A percentile compares a stretch with the other conserved stretches of the same genome.
Conservation (phyloP, 2,329 filamentous ascomycete species). For the Diaporthe ampelina region DNA sequence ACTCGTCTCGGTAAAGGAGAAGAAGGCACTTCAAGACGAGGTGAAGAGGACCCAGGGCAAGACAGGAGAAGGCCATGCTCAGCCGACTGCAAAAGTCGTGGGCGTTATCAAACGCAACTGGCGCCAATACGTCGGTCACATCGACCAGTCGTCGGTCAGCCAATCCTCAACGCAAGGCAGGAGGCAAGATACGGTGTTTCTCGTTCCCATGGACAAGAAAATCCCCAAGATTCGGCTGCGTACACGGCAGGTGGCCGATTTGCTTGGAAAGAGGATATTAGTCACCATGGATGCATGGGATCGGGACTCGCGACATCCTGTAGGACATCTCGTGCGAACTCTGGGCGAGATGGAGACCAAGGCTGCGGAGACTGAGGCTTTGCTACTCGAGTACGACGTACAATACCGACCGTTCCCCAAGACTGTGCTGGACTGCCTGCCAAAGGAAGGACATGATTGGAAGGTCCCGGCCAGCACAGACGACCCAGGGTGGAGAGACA, state of each 20-base stretch:
- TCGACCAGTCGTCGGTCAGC: conserved; percentile 88
- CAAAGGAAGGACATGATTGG: conserved; percentile 93
- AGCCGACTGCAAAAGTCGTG: conserved; percentile 93
- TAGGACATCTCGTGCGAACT: conserved; percentile 93
- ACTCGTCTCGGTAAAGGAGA: conserved; percentile 90
- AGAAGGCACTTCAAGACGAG: conserved; percentile 89
- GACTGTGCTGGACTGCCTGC: conserved; percentile 93
- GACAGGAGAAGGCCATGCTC: conserved; percentile 80
- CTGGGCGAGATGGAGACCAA: conserved; percentile 96
- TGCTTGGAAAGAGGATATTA: conserved; percentile 91
- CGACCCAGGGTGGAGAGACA: conserved; percentile 88
- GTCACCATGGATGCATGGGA: conserved; percentile 98
- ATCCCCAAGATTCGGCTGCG: conserved; percentile 96
- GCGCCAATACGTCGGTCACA: conserved; percentile 97
- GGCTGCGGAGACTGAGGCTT: conserved; percentile 95
- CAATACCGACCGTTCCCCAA: conserved; percentile 98
- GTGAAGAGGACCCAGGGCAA: conserved; percentile 88
- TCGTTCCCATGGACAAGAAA: conserved; percentile 98
- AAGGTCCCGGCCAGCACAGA: conserved; percentile 84
- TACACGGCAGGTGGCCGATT: conserved; percentile 88
- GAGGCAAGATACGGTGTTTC: conserved; percentile 91
- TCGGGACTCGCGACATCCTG: conserved; percentile 89
- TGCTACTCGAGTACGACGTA: conserved; percentile 95
- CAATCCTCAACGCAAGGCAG: conserved; percentile 81
- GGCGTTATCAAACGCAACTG: conserved; percentile 96